phyloP scores from a whole-genome alignment of 805 yeast species.

The Saturnispora serradocipensis region DNA sequence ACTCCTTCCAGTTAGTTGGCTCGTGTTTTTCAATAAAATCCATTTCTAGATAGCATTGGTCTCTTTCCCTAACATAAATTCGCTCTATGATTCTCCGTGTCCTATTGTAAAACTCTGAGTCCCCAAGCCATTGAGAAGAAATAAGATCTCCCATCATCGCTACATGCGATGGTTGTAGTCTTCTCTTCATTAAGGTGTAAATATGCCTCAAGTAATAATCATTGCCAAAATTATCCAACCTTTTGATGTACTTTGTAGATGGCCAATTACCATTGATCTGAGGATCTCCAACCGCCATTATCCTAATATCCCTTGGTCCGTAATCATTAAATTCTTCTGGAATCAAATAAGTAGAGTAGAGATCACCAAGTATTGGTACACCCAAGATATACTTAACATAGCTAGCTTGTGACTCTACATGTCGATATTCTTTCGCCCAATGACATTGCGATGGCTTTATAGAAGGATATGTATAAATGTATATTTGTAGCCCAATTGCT shows the following conservation, averaged over 20 bases:
- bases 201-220: conserved; percentile 86
- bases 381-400: conserved; percentile 13
- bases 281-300: conserved; percentile 91
- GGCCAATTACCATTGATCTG: conserved; percentile 89
- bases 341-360: conserved; percentile 24
- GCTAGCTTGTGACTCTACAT: conserved; percentile 15
- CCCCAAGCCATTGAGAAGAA: conserved; percentile 91
- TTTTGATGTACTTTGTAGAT: conserved; percentile 56
- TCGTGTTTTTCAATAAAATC: conserved; percentile 41
- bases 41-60: conserved; percentile 40
- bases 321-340: conserved; percentile 13
- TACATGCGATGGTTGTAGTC: conserved; percentile 69
- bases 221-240: conserved; percentile 82
- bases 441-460: conserved; percentile 44
- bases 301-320: conserved; percentile 33
- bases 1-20: conserved; percentile 45
- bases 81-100: conserved; percentile 67
- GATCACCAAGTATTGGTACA: conserved; percentile 29
- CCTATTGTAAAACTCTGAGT: conserved; percentile 75
- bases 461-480: conserved; percentile 72
- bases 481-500: conserved; percentile 45
- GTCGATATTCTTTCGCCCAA: conserved; percentile 38
- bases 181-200: conserved; percentile 49
- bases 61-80: conserved; percentile 49
- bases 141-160: conserved; percentile 90